These are phyloP conservation scores for Cocos nucifera DNA, from an alignment of 176 grass and related monocot genomes.

Conservation along the genomic window DNA sequence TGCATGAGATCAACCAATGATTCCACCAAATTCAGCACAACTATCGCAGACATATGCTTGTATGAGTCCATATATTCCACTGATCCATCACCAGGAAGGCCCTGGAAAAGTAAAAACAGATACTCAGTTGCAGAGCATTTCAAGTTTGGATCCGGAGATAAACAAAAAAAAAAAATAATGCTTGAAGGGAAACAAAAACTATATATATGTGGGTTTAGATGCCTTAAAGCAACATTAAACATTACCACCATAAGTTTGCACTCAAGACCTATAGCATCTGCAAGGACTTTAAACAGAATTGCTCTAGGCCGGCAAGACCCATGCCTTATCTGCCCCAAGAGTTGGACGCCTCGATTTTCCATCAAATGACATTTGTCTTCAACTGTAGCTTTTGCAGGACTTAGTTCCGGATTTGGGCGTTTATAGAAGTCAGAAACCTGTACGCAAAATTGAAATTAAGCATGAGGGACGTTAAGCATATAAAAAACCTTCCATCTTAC, in stretches of 20 bases:
- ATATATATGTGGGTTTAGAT: too few species aligned
- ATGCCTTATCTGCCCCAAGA: constrained; percentile 95
- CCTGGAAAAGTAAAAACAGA: constrained; percentile 42
- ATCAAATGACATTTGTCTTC: constrained; percentile 78
- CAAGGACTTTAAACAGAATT: constrained; percentile 95
- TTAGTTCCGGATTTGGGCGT: constrained; percentile 62
- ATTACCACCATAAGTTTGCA: constrained; percentile 85
- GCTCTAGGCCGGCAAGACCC: constrained; percentile 86
- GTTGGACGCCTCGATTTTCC: constrained; percentile 70
- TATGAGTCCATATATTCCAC: constrained; percentile 64
- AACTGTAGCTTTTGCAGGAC: constrained; percentile 62
- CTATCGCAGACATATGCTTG: constrained; percentile 83
- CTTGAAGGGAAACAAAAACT: too few species aligned
- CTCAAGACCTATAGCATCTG: constrained; percentile 80
- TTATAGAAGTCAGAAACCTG: constrained; percentile 94
- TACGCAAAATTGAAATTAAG: constrained; percentile 22
- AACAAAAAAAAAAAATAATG: neutral
- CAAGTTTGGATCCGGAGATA: neutral
- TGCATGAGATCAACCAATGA: constrained; percentile 93
- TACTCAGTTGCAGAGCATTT: neutral
- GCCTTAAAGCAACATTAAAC: neutral
- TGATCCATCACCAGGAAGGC: constrained; percentile 74
- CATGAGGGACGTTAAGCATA: neutral
- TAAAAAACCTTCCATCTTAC: too few species aligned
- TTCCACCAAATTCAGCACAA: constrained; percentile 59